Conservation (phyloP, 1,139 yeast species). For the Diutina pseudorugosa region DNA sequence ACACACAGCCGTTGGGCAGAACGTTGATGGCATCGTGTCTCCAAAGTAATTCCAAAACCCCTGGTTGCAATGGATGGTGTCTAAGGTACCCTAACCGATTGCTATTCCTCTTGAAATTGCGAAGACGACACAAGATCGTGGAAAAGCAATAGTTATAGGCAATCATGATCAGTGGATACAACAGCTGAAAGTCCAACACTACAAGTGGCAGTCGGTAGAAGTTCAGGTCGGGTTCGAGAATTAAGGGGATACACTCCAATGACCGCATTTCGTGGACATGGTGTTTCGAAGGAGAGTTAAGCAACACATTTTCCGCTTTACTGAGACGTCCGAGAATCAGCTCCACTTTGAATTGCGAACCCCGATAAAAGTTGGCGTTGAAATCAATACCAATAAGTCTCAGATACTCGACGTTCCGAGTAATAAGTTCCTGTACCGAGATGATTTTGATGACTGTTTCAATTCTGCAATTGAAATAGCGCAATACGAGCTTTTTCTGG, state of each 20-base stretch:
- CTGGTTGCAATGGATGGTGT: conserved; percentile 41
- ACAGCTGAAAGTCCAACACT: conserved; percentile 85
- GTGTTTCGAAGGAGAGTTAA: conserved; percentile 68
- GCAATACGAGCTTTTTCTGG: conserved; percentile 14
- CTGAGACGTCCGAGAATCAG: conserved; percentile 65
- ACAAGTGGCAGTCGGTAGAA: conserved; percentile 82
- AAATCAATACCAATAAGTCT: conserved; percentile 83
- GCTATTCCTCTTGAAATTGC: conserved; percentile 35
- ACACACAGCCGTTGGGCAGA: conserved; percentile 83
- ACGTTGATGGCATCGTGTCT: conserved; percentile 41
- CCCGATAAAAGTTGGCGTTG: conserved; percentile 75
- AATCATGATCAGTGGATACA: conserved; percentile 84
- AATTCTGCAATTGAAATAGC: conserved; percentile 44
- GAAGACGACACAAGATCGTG: conserved; percentile 64
- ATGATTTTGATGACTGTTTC: conserved; percentile 35
- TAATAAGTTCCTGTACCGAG: conserved; percentile 51
- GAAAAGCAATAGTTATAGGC: conserved; percentile 91
- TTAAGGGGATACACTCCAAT: conserved; percentile 75
- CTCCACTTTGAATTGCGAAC: conserved; percentile 90
- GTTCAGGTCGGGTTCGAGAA: conserved; percentile 82
- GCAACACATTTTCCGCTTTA: conserved; percentile 58
- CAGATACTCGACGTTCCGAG: conserved; percentile 73
- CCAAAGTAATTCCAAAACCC: conserved; percentile 40
- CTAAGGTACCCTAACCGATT: conserved; percentile 26
- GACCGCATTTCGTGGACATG: conserved; percentile 83